Evolutionary conservation across 768 basidiomycete genomes (phyloP), one percentile per base, ranked within the genome.

Genomic region (Mrakia gelida): DNA sequence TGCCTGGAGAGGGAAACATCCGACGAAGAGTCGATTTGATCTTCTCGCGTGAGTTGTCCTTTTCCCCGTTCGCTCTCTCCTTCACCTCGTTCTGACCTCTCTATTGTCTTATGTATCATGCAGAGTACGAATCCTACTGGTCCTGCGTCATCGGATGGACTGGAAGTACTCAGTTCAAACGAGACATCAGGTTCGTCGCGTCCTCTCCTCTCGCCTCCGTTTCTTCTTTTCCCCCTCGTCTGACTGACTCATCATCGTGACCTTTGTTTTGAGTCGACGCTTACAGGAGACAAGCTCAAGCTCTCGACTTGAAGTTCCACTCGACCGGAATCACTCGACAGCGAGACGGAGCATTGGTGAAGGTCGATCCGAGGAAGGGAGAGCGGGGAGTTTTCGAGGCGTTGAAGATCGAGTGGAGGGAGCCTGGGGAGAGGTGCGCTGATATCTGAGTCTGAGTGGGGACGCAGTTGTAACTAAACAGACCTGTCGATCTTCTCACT

Each of bases 111-210:
- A 5, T 5, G 38, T 38, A 38, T 3, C 15, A 16, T 32, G n/a
- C 71, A 72, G 71, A 26, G 16, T 30, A 28, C 71, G 71, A 72
- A n/a, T 23, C 34, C 16, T 73, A 73, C 52, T 56, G 52, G 71
- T 30, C 71, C 18, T 49, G 52, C 54, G 71, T 73, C 28, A 28
- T 73, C 71, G 71, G 71, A n/a, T 73, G 71, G 71, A 73, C 71
- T 13, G 71, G 71, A 30, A 54, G 52, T 3, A 73, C 28, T 16
- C 21, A 49, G 71, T 73, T 73, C 54, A 54, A 56, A 52, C 71
- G 71, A 49, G 52, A 56, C 8, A 49, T 73, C 13, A 49, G 71
- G 28, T 16, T 49, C 21, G 30, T 21, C 49, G 71, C 49, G n/a
- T 15, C 43, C 18, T 11, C 52, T 49, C 52, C 30, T 34, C 34